Conservation (phyloP, 768 basidiomycete species). For the Suillus brevipes region DNA sequence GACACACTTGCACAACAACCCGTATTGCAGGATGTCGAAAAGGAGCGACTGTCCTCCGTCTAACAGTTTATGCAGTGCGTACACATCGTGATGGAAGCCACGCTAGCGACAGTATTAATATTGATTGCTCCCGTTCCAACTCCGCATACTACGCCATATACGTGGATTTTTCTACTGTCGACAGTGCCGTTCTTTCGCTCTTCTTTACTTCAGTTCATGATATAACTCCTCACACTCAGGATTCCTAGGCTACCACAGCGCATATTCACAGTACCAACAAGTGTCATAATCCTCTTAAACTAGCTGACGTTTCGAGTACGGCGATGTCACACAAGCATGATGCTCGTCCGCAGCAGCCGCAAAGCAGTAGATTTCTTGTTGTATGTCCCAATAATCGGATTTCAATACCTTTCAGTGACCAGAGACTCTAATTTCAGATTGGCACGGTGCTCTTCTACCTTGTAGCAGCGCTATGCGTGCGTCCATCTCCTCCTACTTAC, state of each 20-base stretch:
- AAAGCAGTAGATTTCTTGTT: conserved; percentile 32
- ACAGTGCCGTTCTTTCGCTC: neutral
- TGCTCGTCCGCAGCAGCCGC: conserved; percentile 24
- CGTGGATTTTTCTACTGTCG: neutral
- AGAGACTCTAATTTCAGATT: conserved; percentile 39
- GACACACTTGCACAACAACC: neutral
- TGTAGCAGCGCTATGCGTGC: conserved; percentile 81
- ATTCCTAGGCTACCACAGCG: neutral
- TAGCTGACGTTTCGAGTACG: neutral
- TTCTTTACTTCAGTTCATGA: conserved; percentile 4
- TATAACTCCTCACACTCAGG: neutral
- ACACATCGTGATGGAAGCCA: no score
- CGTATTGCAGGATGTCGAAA: neutral
- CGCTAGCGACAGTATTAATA: neutral
- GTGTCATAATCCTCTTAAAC: neutral
- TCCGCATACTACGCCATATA: neutral
- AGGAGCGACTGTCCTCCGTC: neutral
- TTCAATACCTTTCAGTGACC: conserved; percentile 10
- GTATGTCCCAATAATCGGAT: conserved; percentile 21
- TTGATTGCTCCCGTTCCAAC: neutral
- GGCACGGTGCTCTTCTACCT: conserved; percentile 85
- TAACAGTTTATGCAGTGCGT: no score
- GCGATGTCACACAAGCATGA: conserved; percentile 30
- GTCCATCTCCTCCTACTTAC: conserved; percentile 32
- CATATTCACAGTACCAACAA: neutral